Conservation (phyloP, 805 yeast genomes). For the Saccharomycopsis synnaedendra region DNA sequence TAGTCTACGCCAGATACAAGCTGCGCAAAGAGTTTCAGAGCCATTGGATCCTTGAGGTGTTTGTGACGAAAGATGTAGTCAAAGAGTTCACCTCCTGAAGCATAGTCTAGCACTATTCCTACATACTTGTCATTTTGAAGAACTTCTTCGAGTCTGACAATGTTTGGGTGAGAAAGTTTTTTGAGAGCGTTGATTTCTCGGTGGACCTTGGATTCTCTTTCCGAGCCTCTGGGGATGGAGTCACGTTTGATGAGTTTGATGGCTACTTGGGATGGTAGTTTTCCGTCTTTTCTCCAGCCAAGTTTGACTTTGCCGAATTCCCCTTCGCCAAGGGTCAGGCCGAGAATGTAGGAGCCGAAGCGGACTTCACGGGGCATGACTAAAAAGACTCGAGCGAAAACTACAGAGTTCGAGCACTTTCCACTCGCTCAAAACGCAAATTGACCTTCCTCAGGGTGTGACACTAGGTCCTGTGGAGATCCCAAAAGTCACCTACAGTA, state of each 20-base stretch:
- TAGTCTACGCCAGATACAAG: slow-evolving; percentile 89
- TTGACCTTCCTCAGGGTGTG: too few relatives aligned
- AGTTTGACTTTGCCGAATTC: slow-evolving; percentile 96
- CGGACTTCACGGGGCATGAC: slow-evolving; percentile 52
- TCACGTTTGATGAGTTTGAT: slow-evolving; percentile 86
- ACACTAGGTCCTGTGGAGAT: too few relatives aligned
- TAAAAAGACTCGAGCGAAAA: not conserved
- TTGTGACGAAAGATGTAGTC: slow-evolving; percentile 84
- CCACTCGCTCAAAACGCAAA: too few relatives aligned
- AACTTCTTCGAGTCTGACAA: slow-evolving; percentile 84
- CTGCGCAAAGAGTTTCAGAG: slow-evolving; percentile 85
- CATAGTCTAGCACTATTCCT: slow-evolving; percentile 93
- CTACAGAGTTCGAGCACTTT: too few relatives aligned
- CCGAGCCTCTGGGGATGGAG: slow-evolving; percentile 75
- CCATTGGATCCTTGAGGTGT: slow-evolving; percentile 75
- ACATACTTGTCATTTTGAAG: slow-evolving; percentile 89
- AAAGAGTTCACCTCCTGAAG: slow-evolving; percentile 94
- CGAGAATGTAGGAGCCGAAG: slow-evolving; percentile 83
- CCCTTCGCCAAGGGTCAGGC: slow-evolving; percentile 94
- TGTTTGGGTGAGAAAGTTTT: slow-evolving; percentile 84
- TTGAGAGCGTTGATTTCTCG: slow-evolving; percentile 88
- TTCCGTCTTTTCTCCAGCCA: slow-evolving; percentile 87
- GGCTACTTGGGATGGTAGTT: slow-evolving; percentile 77
- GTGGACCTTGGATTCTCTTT: slow-evolving; percentile 78
- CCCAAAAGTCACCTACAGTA: too few relatives aligned